phyloP scores from a whole-genome alignment of 805 yeast genomes.

The Kregervanrija fluxuum region DNA sequence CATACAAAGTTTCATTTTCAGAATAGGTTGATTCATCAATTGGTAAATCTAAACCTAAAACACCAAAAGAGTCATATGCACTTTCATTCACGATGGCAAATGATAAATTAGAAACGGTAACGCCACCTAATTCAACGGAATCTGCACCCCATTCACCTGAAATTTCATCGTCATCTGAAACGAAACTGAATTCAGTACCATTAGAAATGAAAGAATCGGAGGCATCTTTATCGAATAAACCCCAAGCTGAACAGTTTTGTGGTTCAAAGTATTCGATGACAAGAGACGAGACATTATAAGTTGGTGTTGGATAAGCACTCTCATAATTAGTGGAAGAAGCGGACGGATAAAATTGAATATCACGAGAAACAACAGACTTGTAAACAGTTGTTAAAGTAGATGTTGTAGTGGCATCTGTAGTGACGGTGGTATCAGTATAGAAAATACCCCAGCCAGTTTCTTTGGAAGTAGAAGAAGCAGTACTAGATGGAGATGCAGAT shows the following conservation, averaged over 20 bases:
- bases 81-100: slow-evolving; percentile 64
- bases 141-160: slow-evolving; percentile 52
- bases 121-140: slow-evolving; percentile 40
- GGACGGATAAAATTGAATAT: slow-evolving; percentile 7
- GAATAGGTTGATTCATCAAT: slow-evolving; percentile 51
- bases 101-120: slow-evolving; percentile 39
- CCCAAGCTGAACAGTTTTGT: slow-evolving; percentile 31
- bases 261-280: slow-evolving; percentile 7
- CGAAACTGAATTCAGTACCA: slow-evolving; percentile 28
- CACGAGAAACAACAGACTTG: slow-evolving; percentile 1
- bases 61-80: slow-evolving; percentile 48
- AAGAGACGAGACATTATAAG: slow-evolving; percentile 3
- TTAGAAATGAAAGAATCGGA: slow-evolving; percentile 31
- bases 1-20: slow-evolving; percentile 28
- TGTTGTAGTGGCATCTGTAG: slow-evolving; percentile 2
- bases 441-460: slow-evolving; percentile 11
- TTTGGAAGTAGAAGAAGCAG: slow-evolving; percentile 1
- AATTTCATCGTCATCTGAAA: slow-evolving; percentile 34
- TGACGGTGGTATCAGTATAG: slow-evolving; percentile 5
- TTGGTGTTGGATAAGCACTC: slow-evolving; percentile 8
- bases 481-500: not conserved
- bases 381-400: not conserved
- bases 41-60: slow-evolving; percentile 59
- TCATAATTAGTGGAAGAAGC: slow-evolving; percentile 3
- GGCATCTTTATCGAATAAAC: slow-evolving; percentile 32